Base-by-base conservation (phyloP, 305 asterid genomes). In the Rubia occidens region DNA sequence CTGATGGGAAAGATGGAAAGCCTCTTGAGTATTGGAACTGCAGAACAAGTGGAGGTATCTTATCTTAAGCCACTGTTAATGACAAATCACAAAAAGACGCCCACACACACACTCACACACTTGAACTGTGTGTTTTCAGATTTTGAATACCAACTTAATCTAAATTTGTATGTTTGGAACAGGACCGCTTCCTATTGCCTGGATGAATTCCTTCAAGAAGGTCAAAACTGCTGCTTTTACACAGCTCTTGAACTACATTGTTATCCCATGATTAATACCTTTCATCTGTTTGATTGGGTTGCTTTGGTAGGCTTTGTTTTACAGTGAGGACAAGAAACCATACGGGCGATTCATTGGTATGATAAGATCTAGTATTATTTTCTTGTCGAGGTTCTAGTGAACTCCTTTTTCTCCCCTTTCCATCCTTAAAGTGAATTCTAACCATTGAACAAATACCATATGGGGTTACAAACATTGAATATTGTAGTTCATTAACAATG, bases 331-430 rank as follows among this genome's bases (percentile, higher is more conserved):
- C 72, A 88, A 90, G 72, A 87, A 84, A 73, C 67, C 77, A 51
- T 88, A 81, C 68, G 97, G 97, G 74, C 83, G 96, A 55, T 77
- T 90, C 76, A 85, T 88, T 76, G 91, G 97, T 90, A 90, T 56
- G 70, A 72, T 71, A 42, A 67, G 64, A 11, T 54, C 39, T 60
- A 26, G 29, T 26, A 64, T 26, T 51, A 21, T 42, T 65, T 64
- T 64, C 53, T 7, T 37, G 58, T 14, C 24, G 39, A 54, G 37
- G 65, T 69, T 64, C 60, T 4, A 21, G 58, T 10, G 35, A 18
- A 29, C 40, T 49, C 29, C 61, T 37, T 64, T 18, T 3, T 35
- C 42, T 43, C 40, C 15, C 1, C 13, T 18, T 7, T 13, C 8
- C 21, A 13, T 7, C 4, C n/a, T 18, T 14, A 2, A 29, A 26